Evolutionary conservation across 768 basidiomycete species (phyloP).

Genomic region (Boletales sp.): DNA sequence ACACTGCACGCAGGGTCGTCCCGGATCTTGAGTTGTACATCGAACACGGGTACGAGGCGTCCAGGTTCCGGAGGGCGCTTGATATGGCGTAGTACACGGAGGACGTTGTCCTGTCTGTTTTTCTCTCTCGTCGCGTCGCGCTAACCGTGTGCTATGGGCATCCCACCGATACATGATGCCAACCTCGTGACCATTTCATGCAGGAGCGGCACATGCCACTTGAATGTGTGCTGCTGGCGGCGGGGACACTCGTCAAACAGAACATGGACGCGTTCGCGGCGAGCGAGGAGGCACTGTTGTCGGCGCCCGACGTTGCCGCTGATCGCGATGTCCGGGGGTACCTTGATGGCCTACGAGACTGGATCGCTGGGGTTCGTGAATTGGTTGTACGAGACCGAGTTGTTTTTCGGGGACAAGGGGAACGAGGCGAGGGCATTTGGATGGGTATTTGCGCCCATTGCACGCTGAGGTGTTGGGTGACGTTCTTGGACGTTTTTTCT

Average conservation of each 20-base stretch:
- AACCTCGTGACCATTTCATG: slow-evolving; percentile 56
- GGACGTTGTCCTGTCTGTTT: slow-evolving; percentile 27
- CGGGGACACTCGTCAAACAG: slow-evolving; percentile 25
- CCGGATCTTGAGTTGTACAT: slow-evolving; percentile 48
- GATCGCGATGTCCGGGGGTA: slow-evolving; percentile 34
- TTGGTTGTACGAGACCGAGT: slow-evolving; percentile 62
- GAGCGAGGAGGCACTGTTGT: slow-evolving; percentile 19
- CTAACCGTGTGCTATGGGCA: slow-evolving; percentile 42
- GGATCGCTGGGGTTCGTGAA: slow-evolving; percentile 54
- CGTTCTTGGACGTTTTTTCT: too few species aligned
- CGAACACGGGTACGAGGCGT: slow-evolving; percentile 41
- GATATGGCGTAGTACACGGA: slow-evolving; percentile 51
- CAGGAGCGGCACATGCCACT: slow-evolving; percentile 39
- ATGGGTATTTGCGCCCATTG: slow-evolving; percentile 51
- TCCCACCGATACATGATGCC: slow-evolving; percentile 35
- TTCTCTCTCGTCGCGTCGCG: too few species aligned
- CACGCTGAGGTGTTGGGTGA: background rate
- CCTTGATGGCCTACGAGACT: slow-evolving; percentile 51
- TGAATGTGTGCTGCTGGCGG: slow-evolving; percentile 40
- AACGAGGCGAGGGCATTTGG: slow-evolving; percentile 57
- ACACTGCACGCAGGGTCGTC: slow-evolving; percentile 17
- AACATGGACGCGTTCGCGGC: slow-evolving; percentile 27
- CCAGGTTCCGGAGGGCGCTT: slow-evolving; percentile 47
- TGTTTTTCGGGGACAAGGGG: slow-evolving; percentile 57
- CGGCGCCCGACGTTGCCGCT: slow-evolving; percentile 7